Base-by-base conservation (phyloP, 2,329 filamentous ascomycete genomes). In the Penicillium sp. region DNA sequence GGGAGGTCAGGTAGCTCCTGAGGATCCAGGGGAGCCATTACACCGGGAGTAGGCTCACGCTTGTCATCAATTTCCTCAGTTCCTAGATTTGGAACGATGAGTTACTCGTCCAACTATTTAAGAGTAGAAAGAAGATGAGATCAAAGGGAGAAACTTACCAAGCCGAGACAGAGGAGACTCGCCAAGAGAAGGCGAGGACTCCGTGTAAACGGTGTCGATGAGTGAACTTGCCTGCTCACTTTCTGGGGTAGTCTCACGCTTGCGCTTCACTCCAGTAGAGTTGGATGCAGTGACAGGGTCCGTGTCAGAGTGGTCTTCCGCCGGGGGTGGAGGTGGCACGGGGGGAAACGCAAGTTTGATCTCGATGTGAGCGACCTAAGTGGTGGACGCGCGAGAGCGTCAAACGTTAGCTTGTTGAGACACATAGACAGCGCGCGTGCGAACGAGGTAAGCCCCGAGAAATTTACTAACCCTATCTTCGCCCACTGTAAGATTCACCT, bases 151-250 rank as follows among this genome's bases (percentile, higher is more conserved):
- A 21, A 6, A 23, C 37, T n/a, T 43, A 51, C 49, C 25, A 19
- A n/a, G 17, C 17, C 9, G 25, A n/a, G 19, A 6, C 8, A 42
- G 23, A 10, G 21, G 19, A 23, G 37, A 23, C 13, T 43, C 15
- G 0, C 17, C 9, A 4, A 35, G 2, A 4, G 2, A 9, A 12
- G 15, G 9, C 0, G 21, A 25, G 1, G 15, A n/a, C 13, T 35
- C 9, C 4, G 37, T 19, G 4, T 15, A n/a, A 9, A 3, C 3
- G n/a, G 1, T 12, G 8, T 21, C n/a, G 15, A 3, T 5, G 23
- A 5, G 3, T 23, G 3, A 25, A 25, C 15, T 15, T 19, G n/a
- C 17, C 37, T 50, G n/a, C n/a, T 10, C 13, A 23, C 23, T 23
- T 6, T 37, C 10, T 21, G 23, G 2, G 2, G 7, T 15, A 29